Conservation (phyloP, 176 grass and related monocot species). For the Phragmites australis region DNA sequence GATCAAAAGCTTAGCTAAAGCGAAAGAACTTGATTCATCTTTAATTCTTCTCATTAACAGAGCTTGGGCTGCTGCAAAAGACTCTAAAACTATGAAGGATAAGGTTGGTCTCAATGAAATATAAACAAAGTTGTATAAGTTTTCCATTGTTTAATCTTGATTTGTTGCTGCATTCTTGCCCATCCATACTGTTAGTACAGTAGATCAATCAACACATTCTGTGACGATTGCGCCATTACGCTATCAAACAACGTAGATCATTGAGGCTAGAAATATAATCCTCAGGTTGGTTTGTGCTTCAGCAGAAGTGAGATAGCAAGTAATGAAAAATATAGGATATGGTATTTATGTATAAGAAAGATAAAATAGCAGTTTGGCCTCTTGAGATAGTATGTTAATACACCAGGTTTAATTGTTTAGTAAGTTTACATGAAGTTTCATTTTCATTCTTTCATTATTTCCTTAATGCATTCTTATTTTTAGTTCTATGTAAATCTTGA, state of each 20-base stretch:
- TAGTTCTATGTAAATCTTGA: constrained; percentile 11
- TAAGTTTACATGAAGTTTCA: not conserved
- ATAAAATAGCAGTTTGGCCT: not conserved
- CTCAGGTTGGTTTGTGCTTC: constrained; percentile 6
- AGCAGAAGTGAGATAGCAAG: not conserved
- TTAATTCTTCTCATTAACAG: constrained; percentile 88
- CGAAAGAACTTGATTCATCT: constrained; percentile 92
- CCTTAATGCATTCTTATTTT: not conserved
- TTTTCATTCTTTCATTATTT: not conserved
- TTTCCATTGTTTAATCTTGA: not conserved
- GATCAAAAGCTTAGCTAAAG: constrained; percentile 70
- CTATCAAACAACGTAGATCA: constrained; percentile 4
- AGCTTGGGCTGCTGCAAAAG: constrained; percentile 90
- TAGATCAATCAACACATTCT: not conserved
- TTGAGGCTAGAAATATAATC: not conserved
- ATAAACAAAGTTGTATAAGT: not conserved
- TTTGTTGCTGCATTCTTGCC: constrained; percentile 14
- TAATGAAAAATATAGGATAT: constrained; percentile 8
- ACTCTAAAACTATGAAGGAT: constrained; percentile 65
- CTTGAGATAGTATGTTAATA: not conserved
- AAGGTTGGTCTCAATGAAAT: constrained; percentile 48
- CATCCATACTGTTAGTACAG: not conserved
- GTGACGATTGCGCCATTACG: not conserved
- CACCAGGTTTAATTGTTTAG: not conserved
- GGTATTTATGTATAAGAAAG: not conserved